Percentiles rank a stretch among this genome's conserved stretches.
Evolutionary conservation across 805 yeast genomes (phyloP).

Genomic region (Kluyveromyces wickerhamii): DNA sequence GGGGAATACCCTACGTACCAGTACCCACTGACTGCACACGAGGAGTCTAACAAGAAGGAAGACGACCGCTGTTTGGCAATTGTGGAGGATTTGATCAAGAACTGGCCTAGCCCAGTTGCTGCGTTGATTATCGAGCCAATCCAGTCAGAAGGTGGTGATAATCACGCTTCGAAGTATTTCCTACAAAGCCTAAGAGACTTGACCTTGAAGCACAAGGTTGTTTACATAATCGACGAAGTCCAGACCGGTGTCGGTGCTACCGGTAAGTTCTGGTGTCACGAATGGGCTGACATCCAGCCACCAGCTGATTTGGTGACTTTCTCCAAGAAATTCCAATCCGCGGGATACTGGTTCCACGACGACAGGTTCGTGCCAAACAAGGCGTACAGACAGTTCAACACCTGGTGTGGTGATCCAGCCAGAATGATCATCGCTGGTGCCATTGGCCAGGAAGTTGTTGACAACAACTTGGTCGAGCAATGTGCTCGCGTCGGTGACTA

Average conservation of each 20-base stretch:
- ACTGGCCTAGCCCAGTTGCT: slow-evolving; percentile 74
- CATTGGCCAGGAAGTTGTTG: slow-evolving; percentile 46
- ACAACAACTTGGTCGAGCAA: slow-evolving; percentile 41
- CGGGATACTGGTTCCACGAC: slow-evolving; percentile 61
- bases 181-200: slow-evolving; percentile 57
- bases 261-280: slow-evolving; percentile 69
- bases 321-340: slow-evolving; percentile 66
- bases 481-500: slow-evolving; percentile 49
- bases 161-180: slow-evolving; percentile 55
- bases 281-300: slow-evolving; percentile 52
- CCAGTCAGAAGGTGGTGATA: slow-evolving; percentile 73
- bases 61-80: slow-evolving; percentile 73
- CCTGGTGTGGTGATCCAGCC: slow-evolving; percentile 75
- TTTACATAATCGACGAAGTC: slow-evolving; percentile 63
- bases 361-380: slow-evolving; percentile 49
- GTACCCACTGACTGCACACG: slow-evolving; percentile 72
- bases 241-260: slow-evolving; percentile 72
- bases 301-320: slow-evolving; percentile 66
- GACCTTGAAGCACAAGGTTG: slow-evolving; percentile 47
- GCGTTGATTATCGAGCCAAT: slow-evolving; percentile 86
- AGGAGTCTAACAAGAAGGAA: slow-evolving; percentile 58
- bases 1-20: slow-evolving; percentile 82
- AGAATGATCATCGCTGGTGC: slow-evolving; percentile 56
- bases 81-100: slow-evolving; percentile 61
- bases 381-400: slow-evolving; percentile 65